phyloP scores from a whole-genome alignment of 139 green algal species.

The Chlamydomonas schloesseri region DNA sequence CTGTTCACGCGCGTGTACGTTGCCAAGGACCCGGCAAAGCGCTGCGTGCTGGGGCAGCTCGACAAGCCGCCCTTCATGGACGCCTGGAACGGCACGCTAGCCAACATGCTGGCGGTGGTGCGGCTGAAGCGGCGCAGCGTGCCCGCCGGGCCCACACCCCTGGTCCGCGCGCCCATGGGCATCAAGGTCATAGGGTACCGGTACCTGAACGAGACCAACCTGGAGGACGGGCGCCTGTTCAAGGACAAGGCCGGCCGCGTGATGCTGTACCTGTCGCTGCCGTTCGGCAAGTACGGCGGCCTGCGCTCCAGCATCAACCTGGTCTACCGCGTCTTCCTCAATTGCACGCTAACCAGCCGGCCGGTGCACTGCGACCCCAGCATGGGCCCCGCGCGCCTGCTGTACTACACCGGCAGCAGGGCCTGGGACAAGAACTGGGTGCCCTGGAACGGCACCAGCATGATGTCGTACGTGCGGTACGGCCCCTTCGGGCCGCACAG shows the following conservation, averaged over 20 bases:
- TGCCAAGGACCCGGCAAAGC: background rate
- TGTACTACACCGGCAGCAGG: slow-evolving; percentile 1
- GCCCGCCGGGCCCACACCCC: too few relatives aligned
- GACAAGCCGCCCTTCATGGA: slow-evolving; percentile 38
- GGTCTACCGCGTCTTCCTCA: slow-evolving; percentile 1
- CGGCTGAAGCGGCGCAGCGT: background rate
- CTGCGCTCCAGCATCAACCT: slow-evolving; percentile 6
- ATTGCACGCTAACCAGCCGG: background rate
- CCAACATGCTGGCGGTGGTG: slow-evolving; percentile 17
- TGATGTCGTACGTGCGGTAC: slow-evolving; percentile 32
- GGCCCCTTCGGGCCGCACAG: slow-evolving; percentile 18
- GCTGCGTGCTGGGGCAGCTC: background rate
- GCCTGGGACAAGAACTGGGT: slow-evolving; percentile 44
- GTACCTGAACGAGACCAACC: slow-evolving; percentile 15
- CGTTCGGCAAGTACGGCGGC: slow-evolving; percentile 20
- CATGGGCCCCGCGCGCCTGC: slow-evolving; percentile 12
- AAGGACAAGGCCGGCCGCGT: background rate
- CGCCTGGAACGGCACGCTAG: slow-evolving; percentile 17
- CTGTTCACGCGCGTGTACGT: slow-evolving; percentile 14
- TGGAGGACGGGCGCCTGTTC: slow-evolving; percentile 31
- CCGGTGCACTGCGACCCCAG: background rate
- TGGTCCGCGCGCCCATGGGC: background rate
- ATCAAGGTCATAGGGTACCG: background rate
- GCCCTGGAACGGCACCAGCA: slow-evolving; percentile 32
- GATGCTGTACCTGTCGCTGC: slow-evolving; percentile 17